Evolutionary conservation across 2,329 filamentous ascomycete genomes (phyloP).

Genomic region (Tolypocladium tundrense): DNA sequence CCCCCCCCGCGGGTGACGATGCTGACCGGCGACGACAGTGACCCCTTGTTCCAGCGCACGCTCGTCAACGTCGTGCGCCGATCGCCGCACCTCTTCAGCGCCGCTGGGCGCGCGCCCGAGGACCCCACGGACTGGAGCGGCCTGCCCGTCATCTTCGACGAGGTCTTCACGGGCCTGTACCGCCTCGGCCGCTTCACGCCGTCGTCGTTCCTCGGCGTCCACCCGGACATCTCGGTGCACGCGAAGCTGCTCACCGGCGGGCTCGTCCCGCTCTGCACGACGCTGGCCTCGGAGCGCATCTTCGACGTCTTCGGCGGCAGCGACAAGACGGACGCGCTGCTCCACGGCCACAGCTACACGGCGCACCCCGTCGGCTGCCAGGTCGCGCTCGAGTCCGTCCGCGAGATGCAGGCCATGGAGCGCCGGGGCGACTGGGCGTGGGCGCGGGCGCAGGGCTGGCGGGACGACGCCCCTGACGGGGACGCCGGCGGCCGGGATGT

Average conservation of each 20-base stretch:
- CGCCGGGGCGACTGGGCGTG: constrained; percentile 42
- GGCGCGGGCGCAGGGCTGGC: constrained; percentile 38
- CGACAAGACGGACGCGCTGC: constrained; percentile 67
- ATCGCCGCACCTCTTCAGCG: constrained; percentile 44
- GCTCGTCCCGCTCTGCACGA: constrained; percentile 65
- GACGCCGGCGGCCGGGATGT: constrained; percentile 12
- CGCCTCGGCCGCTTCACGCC: constrained; percentile 65
- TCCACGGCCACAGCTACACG: constrained; percentile 83
- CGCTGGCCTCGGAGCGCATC: constrained; percentile 62
- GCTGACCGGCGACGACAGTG: constrained; percentile 31
- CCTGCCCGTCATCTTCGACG: constrained; percentile 72
- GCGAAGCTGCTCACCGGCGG: constrained; percentile 80
- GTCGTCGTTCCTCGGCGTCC: constrained; percentile 55
- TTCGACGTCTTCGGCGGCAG: constrained; percentile 61
- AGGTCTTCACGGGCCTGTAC: constrained; percentile 80
- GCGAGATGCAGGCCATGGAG: constrained; percentile 50
- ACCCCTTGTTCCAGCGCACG: constrained; percentile 69
- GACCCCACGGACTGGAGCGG: constrained; percentile 49
- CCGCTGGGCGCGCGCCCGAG: constrained; percentile 3
- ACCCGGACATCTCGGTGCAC: constrained; percentile 70
- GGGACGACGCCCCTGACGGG: not conserved
- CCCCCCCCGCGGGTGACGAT: not conserved
- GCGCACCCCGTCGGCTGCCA: constrained; percentile 74
- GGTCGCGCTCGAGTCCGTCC: constrained; percentile 60
- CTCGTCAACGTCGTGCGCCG: constrained; percentile 58